Evolutionary conservation across 495 filamentous ascomycete species (phyloP), one percentile per base, ranked within the genome.

Genomic region (Aspergillus bertholletiae): DNA sequence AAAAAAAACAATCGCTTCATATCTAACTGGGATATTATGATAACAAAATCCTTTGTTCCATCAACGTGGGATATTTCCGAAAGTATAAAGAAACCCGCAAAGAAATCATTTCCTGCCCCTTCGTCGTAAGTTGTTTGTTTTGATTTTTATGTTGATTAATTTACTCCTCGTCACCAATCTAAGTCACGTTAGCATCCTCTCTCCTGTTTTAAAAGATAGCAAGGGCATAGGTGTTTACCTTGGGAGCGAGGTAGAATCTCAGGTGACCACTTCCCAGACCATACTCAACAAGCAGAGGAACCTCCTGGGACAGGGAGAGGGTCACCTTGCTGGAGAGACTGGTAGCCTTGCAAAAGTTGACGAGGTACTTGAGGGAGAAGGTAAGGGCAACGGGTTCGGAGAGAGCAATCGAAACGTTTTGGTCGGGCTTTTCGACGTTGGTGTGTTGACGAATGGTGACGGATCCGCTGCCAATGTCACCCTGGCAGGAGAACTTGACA

Each of bases 291-390:
- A 97, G 77, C 61, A 99, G 84, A 21, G 94, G 94, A 39, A 99
- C 92, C 75, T 99, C 94, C 70, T 90, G 92, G 45, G 92, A 96
- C 46, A 99, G 81, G 74, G 88, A 92, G 61, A 99, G 83, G 70
- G 87, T 92, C 64, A 99, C 94, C 48, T 82, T 81, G 66, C 66
- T 74, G 51, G 91, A 94, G 51, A 99, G 77, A 49, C 86, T 84
- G 66, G 88, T 87, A 34, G 94, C 94, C 80, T 99, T 99, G 86
- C 94, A 97, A 80, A 99, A 99, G 82, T 96, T 96, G 83, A 95
- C 90, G 5, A 99, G 85, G 77, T 99, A 99, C 75, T 99, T 99
- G 61, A 97, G 88, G 41, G 94, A 97, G 83, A 99, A 99, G 28
- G 93, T 99, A 40, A 99, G 84, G 43, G 89, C 79, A 55, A 97